A percentile compares a stretch with the other conserved stretches of the same genome.
phyloP scores from a whole-genome alignment of 148 eudicot genomes.

The Amaranthus cruentus region DNA sequence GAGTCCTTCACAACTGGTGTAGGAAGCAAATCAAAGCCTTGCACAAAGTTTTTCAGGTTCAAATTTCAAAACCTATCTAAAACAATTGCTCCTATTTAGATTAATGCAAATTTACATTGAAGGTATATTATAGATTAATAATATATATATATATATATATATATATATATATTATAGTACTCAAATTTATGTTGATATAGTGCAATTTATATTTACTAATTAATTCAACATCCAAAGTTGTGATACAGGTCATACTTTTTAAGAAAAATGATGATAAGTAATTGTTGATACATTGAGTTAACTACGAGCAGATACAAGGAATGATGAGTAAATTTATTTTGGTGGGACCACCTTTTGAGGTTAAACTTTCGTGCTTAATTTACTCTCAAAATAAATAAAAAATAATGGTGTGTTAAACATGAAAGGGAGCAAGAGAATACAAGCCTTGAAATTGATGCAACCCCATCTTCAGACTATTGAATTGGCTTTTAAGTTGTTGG shows the following conservation, averaged over 20 bases:
- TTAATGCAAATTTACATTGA: constrained; percentile 14
- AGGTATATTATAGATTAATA: constrained; percentile 21
- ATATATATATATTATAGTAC: not conserved
- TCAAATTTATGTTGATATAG: constrained; percentile 23
- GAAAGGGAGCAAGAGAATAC: not conserved
- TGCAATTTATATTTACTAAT: constrained; percentile 49
- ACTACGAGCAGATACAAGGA: constrained; percentile 5
- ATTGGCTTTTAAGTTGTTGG: constrained; percentile 18
- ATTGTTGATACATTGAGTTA: constrained; percentile 29
- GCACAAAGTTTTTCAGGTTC: constrained; percentile 99
- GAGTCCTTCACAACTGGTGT: constrained; percentile 83
- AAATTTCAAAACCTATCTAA: constrained; percentile 57
- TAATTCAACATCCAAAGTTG: constrained; percentile 50
- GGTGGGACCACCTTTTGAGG: not conserved
- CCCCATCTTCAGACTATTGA: constrained; percentile 21
- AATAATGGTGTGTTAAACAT: not conserved
- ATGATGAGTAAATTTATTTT: not conserved
- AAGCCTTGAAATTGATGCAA: not conserved
- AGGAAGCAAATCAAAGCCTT: constrained; percentile 99
- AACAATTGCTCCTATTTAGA: constrained; percentile 29
- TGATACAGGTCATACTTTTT: constrained; percentile 58
- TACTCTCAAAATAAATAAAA: not conserved
- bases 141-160: constrained; percentile 22
- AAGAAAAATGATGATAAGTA: constrained; percentile 39
- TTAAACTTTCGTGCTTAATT: not conserved